Evolutionary conservation across 1,284 basidiomycete species (phyloP).

Genomic region (Singerocomus rubriflavus): DNA sequence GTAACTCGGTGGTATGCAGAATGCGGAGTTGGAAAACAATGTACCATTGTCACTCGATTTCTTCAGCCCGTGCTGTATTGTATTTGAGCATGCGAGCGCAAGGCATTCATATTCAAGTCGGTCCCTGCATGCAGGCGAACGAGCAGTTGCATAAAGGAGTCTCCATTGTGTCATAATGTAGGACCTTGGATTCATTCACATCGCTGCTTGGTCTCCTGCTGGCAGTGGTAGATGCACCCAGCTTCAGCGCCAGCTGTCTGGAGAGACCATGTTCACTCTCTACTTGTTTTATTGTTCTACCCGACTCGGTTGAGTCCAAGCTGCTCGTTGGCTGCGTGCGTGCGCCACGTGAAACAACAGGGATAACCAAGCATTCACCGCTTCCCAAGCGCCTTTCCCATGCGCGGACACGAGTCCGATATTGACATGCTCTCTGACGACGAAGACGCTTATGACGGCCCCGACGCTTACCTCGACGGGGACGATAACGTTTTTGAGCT

Average conservation of each 20-base stretch:
- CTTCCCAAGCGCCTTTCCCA: slow-evolving; percentile 11
- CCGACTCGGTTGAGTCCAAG: background rate
- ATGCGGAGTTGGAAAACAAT: slow-evolving; percentile 34
- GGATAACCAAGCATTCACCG: slow-evolving; percentile 1
- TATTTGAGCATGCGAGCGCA: background rate
- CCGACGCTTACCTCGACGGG: slow-evolving; percentile 31
- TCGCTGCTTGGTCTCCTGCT: background rate
- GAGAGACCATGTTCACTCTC: background rate
- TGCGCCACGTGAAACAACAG: slow-evolving; percentile 15
- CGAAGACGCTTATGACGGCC: slow-evolving; percentile 31
- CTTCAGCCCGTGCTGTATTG: background rate
- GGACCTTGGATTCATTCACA: background rate
- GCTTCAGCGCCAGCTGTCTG: background rate
- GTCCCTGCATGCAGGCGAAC: background rate
- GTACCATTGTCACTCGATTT: background rate
- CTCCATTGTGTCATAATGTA: background rate
- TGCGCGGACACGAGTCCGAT: slow-evolving; percentile 27
- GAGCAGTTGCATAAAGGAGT: background rate
- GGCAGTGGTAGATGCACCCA: background rate
- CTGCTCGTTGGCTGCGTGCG: background rate
- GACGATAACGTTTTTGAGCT: slow-evolving; percentile 30
- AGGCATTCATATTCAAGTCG: background rate
- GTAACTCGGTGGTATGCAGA: background rate
- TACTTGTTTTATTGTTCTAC: background rate
- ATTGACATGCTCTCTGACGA: slow-evolving; percentile 29